phyloP scores from a whole-genome alignment of 1,139 yeast species.

The Debaryomyces coudertii region DNA sequence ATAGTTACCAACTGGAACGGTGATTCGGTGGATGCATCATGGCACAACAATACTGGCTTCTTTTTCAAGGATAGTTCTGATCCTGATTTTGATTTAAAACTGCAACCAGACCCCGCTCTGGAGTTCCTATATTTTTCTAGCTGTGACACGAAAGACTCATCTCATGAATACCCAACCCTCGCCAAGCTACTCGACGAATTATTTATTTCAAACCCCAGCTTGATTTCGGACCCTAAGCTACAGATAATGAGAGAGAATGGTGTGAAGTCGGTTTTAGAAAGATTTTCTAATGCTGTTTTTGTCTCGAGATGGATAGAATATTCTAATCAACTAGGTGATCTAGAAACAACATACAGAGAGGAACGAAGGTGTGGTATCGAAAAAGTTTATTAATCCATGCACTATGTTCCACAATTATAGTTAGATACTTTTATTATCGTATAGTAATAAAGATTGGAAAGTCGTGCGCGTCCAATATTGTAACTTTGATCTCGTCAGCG shows the following conservation, averaged over 20 bases:
- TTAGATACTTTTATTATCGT: not conserved
- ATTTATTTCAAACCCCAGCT: slow-evolving; percentile 41
- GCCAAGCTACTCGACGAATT: slow-evolving; percentile 39
- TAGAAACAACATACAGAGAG: slow-evolving; percentile 45
- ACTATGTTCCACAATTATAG: not conserved
- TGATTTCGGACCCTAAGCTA: slow-evolving; percentile 41
- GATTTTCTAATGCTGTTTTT: slow-evolving; percentile 73
- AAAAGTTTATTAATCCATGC: slow-evolving; percentile 33
- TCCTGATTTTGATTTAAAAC: slow-evolving; percentile 60
- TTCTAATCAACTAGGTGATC: slow-evolving; percentile 36
- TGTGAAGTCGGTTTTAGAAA: slow-evolving; percentile 49
- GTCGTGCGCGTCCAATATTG: slow-evolving; percentile 9
- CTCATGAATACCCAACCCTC: slow-evolving; percentile 44
- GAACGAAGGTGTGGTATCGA: slow-evolving; percentile 42
- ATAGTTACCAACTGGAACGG: slow-evolving; percentile 52
- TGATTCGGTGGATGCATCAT: slow-evolving; percentile 21
- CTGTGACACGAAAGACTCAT: slow-evolving; percentile 16
- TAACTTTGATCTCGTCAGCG: slow-evolving; percentile 23
- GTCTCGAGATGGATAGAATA: slow-evolving; percentile 59
- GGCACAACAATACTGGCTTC: slow-evolving; percentile 63
- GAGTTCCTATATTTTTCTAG: slow-evolving; percentile 22
- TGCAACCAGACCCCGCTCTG: slow-evolving; percentile 17
- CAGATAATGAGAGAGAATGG: slow-evolving; percentile 55
- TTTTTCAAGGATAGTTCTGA: slow-evolving; percentile 63
- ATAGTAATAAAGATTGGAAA: slow-evolving; percentile 3